phyloP scores from a whole-genome alignment of 345 rosid species.

The Gossypium arboreum region DNA sequence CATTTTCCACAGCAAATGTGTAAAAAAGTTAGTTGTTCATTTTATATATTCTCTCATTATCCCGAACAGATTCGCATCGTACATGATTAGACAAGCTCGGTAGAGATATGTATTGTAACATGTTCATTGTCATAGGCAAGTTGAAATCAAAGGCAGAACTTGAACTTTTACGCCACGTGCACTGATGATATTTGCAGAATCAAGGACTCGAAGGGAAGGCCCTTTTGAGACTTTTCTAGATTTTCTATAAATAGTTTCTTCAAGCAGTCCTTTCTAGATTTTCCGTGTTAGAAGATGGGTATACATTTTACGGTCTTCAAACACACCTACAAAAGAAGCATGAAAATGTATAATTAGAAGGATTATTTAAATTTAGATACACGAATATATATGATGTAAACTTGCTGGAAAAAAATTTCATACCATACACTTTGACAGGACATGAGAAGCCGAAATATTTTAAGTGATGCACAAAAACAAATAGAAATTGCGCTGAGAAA shows the following conservation, averaged over 20 bases:
- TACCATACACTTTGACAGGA: too few species aligned
- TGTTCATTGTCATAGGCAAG: background rate
- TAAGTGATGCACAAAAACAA: too few species aligned
- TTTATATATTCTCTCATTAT: background rate
- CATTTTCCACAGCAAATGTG: background rate
- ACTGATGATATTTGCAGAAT: background rate
- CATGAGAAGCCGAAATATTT: too few species aligned
- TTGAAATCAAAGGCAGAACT: background rate
- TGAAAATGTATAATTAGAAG: too few species aligned
- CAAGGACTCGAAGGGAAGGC: background rate
- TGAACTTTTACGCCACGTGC: background rate
- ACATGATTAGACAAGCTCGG: background rate
- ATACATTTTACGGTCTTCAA: background rate
- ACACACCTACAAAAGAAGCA: conserved; percentile 32
- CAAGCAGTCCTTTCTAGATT: conserved; percentile 16
- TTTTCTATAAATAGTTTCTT: background rate
- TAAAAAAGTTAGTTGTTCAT: too few species aligned
- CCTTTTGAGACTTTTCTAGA: background rate
- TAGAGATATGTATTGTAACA: background rate
- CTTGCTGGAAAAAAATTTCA: too few species aligned
- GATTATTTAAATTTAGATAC: too few species aligned
- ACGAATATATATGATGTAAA: too few species aligned
- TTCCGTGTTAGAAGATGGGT: background rate
- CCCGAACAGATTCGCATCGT: background rate
- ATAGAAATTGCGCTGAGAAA: background rate